A percentile compares a stretch with the other conserved stretches of the same genome.
phyloP scores from a whole-genome alignment of 78 protist species.

The Pigoraptor vietnamica region DNA sequence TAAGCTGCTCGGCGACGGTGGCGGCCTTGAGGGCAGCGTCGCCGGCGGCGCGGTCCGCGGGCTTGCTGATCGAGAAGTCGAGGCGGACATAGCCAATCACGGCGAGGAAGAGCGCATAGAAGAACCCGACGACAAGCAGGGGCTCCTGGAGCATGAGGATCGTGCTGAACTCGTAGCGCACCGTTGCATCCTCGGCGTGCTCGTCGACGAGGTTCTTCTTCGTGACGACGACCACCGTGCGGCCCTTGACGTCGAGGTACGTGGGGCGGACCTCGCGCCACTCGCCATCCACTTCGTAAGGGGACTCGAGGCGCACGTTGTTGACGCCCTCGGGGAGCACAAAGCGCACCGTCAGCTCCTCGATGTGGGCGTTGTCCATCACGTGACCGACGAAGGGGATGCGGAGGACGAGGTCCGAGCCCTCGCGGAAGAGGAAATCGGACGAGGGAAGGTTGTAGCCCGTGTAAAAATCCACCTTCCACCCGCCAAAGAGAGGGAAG shows the following conservation, averaged over 20 bases:
- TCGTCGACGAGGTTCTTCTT: conserved; percentile 14
- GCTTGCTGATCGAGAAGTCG: not conserved
- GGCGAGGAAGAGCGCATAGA: not conserved
- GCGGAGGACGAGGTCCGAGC: conserved; percentile 27
- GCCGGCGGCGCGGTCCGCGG: not conserved
- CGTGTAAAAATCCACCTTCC: conserved; percentile 66
- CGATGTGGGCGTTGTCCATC: conserved; percentile 40
- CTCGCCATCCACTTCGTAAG: conserved; percentile 27
- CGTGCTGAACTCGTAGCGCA: not conserved
- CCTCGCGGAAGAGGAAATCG: conserved; percentile 19
- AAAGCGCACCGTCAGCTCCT: conserved; percentile 36
- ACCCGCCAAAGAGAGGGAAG: conserved; percentile 84
- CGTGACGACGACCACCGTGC: conserved; percentile 18
- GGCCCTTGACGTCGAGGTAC: conserved; percentile 15
- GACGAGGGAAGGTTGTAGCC: conserved; percentile 77
- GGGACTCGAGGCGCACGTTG: conserved; percentile 25
- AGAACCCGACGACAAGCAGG: not conserved
- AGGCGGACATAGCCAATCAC: not conserved
- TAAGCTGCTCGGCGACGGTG: not conserved
- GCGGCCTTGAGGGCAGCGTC: not conserved
- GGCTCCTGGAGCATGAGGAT: not conserved
- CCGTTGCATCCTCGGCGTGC: conserved; percentile 1
- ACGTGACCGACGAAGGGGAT: conserved; percentile 38
- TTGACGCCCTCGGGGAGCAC: conserved; percentile 80
- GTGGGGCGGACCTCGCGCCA: not conserved